Base-by-base conservation (phyloP, 257 asterid species). In the Nicotiana noctiflora region DNA sequence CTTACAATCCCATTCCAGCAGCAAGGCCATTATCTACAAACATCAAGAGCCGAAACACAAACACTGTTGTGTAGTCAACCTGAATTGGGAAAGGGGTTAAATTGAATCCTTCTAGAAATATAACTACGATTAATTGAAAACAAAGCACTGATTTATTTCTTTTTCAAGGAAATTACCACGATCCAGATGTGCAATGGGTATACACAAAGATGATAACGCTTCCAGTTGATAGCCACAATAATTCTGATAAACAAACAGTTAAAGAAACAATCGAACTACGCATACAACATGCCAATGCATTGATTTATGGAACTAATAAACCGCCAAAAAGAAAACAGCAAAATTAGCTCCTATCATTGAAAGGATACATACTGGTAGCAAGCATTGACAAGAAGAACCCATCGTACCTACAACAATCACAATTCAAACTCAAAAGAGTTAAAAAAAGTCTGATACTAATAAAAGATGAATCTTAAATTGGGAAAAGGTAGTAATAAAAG, bases 1-100 rank as follows among this genome's bases (percentile, higher is more conserved):
- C 98, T 95, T 92, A 95, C 99, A 95, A 86, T 91, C 97, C 99
- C 98, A 95, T 92, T 82, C 98, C 99, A 82, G 97, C 85, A 83
- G 99, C 94, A 85, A 95, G 88, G 19, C 97, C 98, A 83, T 95
- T 93, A 83, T 95, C 99, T 67, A 92, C 90, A 83, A 95, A 95
- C 99, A 95, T 95, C 94, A 95, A 87, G 81, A 93, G 90, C 85
- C 99, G 94, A 86, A 95, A 92, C 72, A 93, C 83, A 79, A 93
- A 95, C 84, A 95, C 99, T 2, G 91, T 25, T 1, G 94, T 88
- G 80, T 95, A 95, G 85, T 95, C 99, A 81, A 91, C 99, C 99
- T 95, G 85, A 52, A 66, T 18, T 14, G 8, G 29, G 44, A 14
- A 25, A 74, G 8, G 44, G 25, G 17, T 46, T 23, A 13, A 23